A percentile compares a stretch with the other conserved stretches of the same genome.
Evolutionary conservation across 345 rosid genomes (phyloP).

Genomic region (Eucalyptus camaldulensis): DNA sequence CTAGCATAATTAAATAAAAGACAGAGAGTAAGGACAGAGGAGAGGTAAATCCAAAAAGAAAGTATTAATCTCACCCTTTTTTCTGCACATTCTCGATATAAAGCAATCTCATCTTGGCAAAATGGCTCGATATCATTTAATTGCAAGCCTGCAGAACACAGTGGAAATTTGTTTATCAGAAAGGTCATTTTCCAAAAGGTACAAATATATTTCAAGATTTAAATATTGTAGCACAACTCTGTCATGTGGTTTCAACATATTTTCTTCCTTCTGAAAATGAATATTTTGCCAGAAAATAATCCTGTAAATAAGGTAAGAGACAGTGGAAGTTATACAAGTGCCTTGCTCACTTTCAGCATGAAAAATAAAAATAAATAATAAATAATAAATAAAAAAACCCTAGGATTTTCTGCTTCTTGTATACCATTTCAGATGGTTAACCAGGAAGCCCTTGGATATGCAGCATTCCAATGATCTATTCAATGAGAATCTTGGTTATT

Average conservation of each 20-base stretch:
- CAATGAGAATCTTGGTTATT: not conserved
- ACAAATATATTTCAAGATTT: not conserved
- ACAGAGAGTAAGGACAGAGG: not conserved
- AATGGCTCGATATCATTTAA: constrained; percentile 87
- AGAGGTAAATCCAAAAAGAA: not conserved
- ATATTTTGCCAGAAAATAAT: not conserved
- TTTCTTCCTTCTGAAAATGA: not conserved
- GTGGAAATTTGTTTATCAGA: not conserved
- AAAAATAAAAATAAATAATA: no score
- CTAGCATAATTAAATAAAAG: not conserved
- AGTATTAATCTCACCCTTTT: constrained; percentile 39
- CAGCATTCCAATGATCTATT: not conserved
- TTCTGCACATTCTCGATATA: constrained; percentile 73
- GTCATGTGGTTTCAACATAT: not conserved
- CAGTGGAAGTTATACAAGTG: not conserved
- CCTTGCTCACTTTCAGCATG: not conserved
- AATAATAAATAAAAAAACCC: not conserved
- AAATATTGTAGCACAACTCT: not conserved
- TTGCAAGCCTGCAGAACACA: constrained; percentile 49
- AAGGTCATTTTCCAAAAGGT: not conserved
- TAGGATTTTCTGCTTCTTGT: not conserved
- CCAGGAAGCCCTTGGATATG: not conserved
- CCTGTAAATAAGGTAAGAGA: not conserved
- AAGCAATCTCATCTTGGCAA: constrained; percentile 85
- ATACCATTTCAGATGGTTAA: not conserved